Base-by-base conservation (phyloP, 305 asterid genomes). In the Ilex paraguariensis region DNA sequence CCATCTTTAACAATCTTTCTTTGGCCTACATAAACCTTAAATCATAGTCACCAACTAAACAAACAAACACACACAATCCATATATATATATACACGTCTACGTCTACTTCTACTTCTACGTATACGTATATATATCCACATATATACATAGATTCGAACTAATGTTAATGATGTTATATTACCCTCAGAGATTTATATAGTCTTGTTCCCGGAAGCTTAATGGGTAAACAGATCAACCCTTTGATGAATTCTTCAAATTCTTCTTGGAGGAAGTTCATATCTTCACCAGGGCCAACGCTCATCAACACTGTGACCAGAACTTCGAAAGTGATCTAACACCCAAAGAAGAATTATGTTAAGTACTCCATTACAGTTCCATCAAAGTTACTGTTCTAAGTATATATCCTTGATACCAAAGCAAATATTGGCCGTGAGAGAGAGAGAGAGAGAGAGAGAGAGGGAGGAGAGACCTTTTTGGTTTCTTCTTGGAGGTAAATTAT, bases 141-240 rank as follows among this genome's bases (percentile, higher is more conserved):
- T 21, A 21, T 21, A 21, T 21, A 21, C 28, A 21, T 21, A 21
- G 28, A 21, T 21, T 21, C 28, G 28, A 21, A 21, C 28, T 1
- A 21, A 21, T 21, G 28, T 21, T 21, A 21, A 21, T 21, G 28
- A 21, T 21, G 28, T 21, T 21, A 21, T 21, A 21, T 55, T 86
- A 92, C 98, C 96, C 86, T 81, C 57, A 93, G 69, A 12, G 99
- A 87, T 64, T 79, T 93, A 61, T 93, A 86, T 30, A 93, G 77
- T 30, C 87, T 79, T 46, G 93, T 90, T 32, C 99, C 99, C 0
- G 99, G 99, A 70, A 93, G 75, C 50, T 93, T 93, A 61, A 93
- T 66, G 17, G 99, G 99, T 45, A 93, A 44, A 67, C 96, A 93
- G 60, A 93, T 87, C 70, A 93, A 79, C 57, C 97, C 99, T 70